Base-by-base conservation (phyloP, 2,329 filamentous ascomycete genomes). In the Parafenestella ontariensis region DNA sequence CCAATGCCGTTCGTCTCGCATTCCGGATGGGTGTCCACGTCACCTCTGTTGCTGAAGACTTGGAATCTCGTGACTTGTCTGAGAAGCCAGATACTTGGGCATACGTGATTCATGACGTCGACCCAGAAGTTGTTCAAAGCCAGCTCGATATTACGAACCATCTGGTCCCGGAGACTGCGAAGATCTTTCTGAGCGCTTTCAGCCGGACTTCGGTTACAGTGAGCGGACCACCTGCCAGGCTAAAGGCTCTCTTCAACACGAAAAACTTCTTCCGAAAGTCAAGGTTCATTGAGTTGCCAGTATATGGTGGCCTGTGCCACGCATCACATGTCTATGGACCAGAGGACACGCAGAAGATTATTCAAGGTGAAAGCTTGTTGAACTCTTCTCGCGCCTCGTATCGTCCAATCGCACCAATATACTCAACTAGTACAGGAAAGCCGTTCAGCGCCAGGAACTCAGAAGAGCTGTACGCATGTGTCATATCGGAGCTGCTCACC, bases 381-480 rank as follows among this genome's bases (percentile, higher is more conserved):
- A 46, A 43, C 23, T 10, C 5, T 10, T 2, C 17, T n/a, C 4
- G 15, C 11, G 20, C 36, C 3, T 39, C 36, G 23, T 18, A 21
- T 13, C 18, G 23, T 10, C 21, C 36, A 10, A 18, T 39, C 15
- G 26, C 23, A 7, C 17, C 62, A 45, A 13, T 73, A 67, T 81
- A 85, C 73, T 85, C 83, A 4, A 82, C 81, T 56, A 77, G 78
- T 13, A 79, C 78, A 11, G 83, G 82, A 2, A 37, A 42, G 9
- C 36, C 53, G 8, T 59, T 62, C 17, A 29, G n/a, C 45, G 46
- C 60, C 54, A 29, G 70, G 37, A 20, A 64, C 64, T 42, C 59
- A 52, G 10, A 49, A 68, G 44, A 54, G 26, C 42, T 56, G 10
- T 61, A 51, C 34, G 36, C 61, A 48, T 31, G 37, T 17, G 54